Evolutionary conservation across 148 eudicot genomes (phyloP).

Genomic region (Euryodendron excelsum): DNA sequence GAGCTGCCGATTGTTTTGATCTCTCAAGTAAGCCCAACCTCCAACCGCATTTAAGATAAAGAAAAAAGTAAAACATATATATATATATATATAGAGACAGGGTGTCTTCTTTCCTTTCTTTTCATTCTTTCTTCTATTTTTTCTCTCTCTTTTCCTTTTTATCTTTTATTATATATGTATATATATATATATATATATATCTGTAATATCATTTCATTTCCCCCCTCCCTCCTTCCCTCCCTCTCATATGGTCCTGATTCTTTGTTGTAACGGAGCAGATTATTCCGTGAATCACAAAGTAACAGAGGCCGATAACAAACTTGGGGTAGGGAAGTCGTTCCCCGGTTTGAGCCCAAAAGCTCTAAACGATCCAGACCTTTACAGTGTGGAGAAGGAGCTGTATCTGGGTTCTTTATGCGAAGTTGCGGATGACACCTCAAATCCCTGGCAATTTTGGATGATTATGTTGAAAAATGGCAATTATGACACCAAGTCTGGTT

Average conservation of each 20-base stretch:
- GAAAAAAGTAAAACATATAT: too few species aligned
- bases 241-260: slow-evolving; percentile 11
- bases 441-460: slow-evolving; percentile 84
- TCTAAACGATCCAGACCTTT: slow-evolving; percentile 57
- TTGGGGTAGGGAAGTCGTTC: slow-evolving; percentile 60
- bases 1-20: slow-evolving; percentile 90
- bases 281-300: slow-evolving; percentile 47
- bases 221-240: too few species aligned
- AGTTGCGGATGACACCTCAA: slow-evolving; percentile 27
- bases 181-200: too few species aligned
- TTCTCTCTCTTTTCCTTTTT: not conserved
- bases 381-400: slow-evolving; percentile 64
- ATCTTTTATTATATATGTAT: not conserved
- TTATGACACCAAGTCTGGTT: slow-evolving; percentile 51
- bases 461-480: slow-evolving; percentile 83
- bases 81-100: too few species aligned
- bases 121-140: not conserved
- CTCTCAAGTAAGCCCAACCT: slow-evolving; percentile 19
- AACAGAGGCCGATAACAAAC: slow-evolving; percentile 52
- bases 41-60: too few species aligned
- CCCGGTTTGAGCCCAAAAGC: slow-evolving; percentile 47
- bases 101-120: not conserved
- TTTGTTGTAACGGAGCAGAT: slow-evolving; percentile 20
- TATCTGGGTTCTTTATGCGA: slow-evolving; percentile 68
- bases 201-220: too few species aligned